phyloP scores from a whole-genome alignment of 805 yeast genomes.

The Yamadazyma insecticola region DNA sequence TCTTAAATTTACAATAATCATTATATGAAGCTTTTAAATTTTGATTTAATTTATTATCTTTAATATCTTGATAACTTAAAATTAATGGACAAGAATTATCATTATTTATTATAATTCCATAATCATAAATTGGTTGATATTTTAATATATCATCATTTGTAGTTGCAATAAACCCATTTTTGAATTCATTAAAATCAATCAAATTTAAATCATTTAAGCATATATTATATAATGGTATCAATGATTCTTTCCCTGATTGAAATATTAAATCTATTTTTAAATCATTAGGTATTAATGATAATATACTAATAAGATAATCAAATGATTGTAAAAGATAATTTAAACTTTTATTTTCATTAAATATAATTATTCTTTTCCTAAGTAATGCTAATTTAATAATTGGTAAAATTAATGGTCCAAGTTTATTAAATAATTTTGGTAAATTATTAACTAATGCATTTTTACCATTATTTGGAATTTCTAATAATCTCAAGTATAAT shows the following conservation, averaged over 20 bases:
- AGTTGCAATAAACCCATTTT: slow-evolving; percentile 39
- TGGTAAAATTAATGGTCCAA: slow-evolving; percentile 65
- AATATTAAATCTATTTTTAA: slow-evolving; percentile 39
- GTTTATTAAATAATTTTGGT: slow-evolving; percentile 39
- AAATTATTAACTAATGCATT: too few species aligned
- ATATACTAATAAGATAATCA: slow-evolving; percentile 52
- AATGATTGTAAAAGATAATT: slow-evolving; percentile 35
- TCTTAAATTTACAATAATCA: slow-evolving; percentile 34
- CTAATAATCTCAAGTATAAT: too few species aligned
- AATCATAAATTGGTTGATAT: slow-evolving; percentile 52
- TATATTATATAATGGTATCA: slow-evolving; percentile 56
- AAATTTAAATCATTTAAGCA: slow-evolving; percentile 53
- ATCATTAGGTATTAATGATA: slow-evolving; percentile 63
- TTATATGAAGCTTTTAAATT: slow-evolving; percentile 25
- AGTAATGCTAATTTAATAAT: slow-evolving; percentile 61
- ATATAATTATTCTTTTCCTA: slow-evolving; percentile 51
- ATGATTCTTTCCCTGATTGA: slow-evolving; percentile 14
- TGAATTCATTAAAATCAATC: slow-evolving; percentile 2
- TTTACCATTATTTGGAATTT: slow-evolving; percentile 15
- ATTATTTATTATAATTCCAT: slow-evolving; percentile 24
- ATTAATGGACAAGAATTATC: slow-evolving; percentile 7
- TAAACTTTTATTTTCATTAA: slow-evolving; percentile 23
- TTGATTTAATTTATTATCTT: slow-evolving; percentile 2
- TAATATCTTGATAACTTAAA: slow-evolving; percentile 4
- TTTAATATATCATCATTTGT: slow-evolving; percentile 65